Base-by-base conservation (phyloP, 257 asterid species). In the Sherardia arvensis region DNA sequence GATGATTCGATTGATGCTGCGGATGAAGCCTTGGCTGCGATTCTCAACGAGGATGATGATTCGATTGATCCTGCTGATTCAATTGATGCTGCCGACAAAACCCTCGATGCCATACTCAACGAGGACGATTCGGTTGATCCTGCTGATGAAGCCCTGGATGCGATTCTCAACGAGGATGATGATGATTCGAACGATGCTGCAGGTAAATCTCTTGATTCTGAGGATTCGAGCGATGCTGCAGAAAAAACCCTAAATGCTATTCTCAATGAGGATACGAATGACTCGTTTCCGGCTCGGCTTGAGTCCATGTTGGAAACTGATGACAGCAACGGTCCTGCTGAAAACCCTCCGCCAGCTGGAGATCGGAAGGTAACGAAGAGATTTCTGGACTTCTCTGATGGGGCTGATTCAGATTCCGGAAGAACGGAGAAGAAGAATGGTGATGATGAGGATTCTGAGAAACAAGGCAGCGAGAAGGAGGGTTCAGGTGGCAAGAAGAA, bases 331-430 rank as follows among this genome's bases (percentile, higher is more conserved):
- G 12, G 58, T 49, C n/a, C 15, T 28, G 75, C 33, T 27, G 77
- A 66, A 22, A 23, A 15, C 43, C 5, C 34, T 32, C 8, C 43
- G 18, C 8, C 30, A 15, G 66, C 32, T 23, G 70, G 51, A 56
- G 72, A 32, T 43, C 70, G 61, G 66, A 68, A 36, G 56, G 83
- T 63, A 70, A 53, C 87, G 27, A 86, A 81, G 78, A 78, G 92
- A 69, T 75, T 66, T 66, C 67, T 88, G 57, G 68, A 69, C 32
- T 70, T 70, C 29, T 64, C 32, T 30, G 69, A 43, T 51, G 9
- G 20, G 9, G 69, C 29, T 4, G 68, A 60, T n/a, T 57, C 30
- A 2, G 23, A 69, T 54, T 15, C 15, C 23, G 74, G 69, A 58
- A 57, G 49, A 14, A 59, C 32, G 59, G 77, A 65, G 77, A 63